Percentiles rank a stretch among this genome's conserved stretches.
Evolutionary conservation across 177 flowering plant species (phyloP).

Genomic region (Vitis hybrid): DNA sequence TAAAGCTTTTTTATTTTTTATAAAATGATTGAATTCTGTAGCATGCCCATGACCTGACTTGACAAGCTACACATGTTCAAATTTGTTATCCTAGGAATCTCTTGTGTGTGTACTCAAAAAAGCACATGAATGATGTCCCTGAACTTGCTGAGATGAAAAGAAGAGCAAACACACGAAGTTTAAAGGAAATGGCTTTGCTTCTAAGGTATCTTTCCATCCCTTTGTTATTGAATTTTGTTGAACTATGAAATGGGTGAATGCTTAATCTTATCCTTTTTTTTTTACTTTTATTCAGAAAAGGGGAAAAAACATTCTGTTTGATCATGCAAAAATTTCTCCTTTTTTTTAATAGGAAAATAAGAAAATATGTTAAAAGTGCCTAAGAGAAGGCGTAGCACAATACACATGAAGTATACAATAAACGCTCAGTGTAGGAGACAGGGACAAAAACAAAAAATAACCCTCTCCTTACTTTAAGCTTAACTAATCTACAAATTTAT

Average conservation of each 20-base stretch:
- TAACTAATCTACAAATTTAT: no score
- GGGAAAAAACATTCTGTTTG: no score
- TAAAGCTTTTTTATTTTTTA: conserved; percentile 4
- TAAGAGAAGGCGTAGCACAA: no score
- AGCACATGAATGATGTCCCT: conserved; percentile 89
- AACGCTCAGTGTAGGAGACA: no score
- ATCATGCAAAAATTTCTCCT: no score
- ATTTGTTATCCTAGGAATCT: conserved; percentile 58
- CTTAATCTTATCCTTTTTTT: no score
- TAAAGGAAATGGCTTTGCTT: conserved; percentile 90
- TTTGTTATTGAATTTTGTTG: not conserved
- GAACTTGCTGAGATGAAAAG: conserved; percentile 83
- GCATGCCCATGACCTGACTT: not conserved
- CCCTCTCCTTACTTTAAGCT: no score
- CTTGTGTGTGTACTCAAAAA: conserved; percentile 91
- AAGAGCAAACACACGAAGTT: conserved; percentile 77
- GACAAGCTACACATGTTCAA: not conserved
- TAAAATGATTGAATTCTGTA: not conserved
- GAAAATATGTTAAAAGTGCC: no score
- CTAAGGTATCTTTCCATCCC: conserved; percentile 53
- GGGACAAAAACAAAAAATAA: no score
- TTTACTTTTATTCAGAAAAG: no score
- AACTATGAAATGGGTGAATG: not conserved
- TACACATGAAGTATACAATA: no score
- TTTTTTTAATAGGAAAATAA: no score